Evolutionary conservation across 768 basidiomycete species (phyloP), one percentile per base, ranked within the genome.

Genomic region (Panus rudis): DNA sequence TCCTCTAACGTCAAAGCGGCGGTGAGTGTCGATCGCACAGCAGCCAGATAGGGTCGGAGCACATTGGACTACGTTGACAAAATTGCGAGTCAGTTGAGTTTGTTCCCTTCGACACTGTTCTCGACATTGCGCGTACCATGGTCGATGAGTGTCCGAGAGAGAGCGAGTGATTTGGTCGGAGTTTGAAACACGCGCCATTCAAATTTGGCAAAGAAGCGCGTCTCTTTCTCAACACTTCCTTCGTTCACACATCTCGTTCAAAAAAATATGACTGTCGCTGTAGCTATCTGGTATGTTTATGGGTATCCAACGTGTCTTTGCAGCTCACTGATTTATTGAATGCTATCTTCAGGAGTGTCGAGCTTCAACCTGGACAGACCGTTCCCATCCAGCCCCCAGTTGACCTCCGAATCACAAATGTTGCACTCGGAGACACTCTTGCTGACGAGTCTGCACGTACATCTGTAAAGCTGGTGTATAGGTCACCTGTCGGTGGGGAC

Each of bases 1-100:
- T 93, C 91, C 71, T 99, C 92, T 49, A 99, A 73, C 1, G 93
- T 97, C 52, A 99, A 71, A 3, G 96, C 93, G 23, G 96, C 94
- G n/a, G 94, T 98, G 39, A 99, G 73, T 19, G 96, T 96, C 5
- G 91, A 91, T 51, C 96, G 76, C 43, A 99, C 96, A 16, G 92
- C 92, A 19, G 90, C 86, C 42, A 99, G 84, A 66, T 99, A 98
- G 3, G 94, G 93, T 58, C 94, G 77, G 35, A 98, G 73, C 5
- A 89, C 86, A 71, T 97, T 96, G 1, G 94, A 94, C 94, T 98
- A 54, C 33, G 21, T 14, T n/a, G n/a, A 35, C 21, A 35, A 14
- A 35, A 14, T 8, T 35, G 10, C 16, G 16, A 35, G 16, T 35
- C 8, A 35, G 6, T 16, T 35, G n/a, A 35, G 16, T 35, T n/a